Evolutionary conservation across 1,139 yeast genomes (phyloP).

Genomic region (Arxiozyma slooffiae): DNA sequence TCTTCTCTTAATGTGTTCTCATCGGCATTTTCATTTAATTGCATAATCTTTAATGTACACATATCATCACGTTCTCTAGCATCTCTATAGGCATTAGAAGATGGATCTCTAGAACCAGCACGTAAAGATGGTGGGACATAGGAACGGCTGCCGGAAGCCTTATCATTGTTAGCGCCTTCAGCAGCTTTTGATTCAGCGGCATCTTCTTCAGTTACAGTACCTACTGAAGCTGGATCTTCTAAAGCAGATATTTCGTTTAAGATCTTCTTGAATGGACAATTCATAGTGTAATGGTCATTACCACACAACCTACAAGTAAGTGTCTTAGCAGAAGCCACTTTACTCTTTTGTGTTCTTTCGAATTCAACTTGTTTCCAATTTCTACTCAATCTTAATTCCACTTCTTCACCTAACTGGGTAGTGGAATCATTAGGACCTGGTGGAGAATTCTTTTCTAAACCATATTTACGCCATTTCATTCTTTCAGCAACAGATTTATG

Average conservation of each 20-base stretch:
- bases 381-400: slow-evolving; percentile 57
- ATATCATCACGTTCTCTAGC: slow-evolving; percentile 71
- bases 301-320: slow-evolving; percentile 84
- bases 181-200: slow-evolving; percentile 29
- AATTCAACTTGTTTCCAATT: slow-evolving; percentile 64
- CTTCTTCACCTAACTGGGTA: slow-evolving; percentile 83
- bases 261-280: slow-evolving; percentile 93
- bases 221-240: slow-evolving; percentile 33
- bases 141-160: slow-evolving; percentile 31
- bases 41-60: slow-evolving; percentile 83
- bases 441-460: slow-evolving; percentile 64
- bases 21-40: slow-evolving; percentile 75
- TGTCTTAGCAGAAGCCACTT: slow-evolving; percentile 44
- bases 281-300: slow-evolving; percentile 87
- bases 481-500: slow-evolving; percentile 67
- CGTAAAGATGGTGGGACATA: slow-evolving; percentile 64
- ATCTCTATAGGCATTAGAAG: slow-evolving; percentile 34
- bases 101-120: slow-evolving; percentile 46
- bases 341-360: slow-evolving; percentile 48
- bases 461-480: slow-evolving; percentile 71
- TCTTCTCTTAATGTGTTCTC: slow-evolving; percentile 73
- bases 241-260: slow-evolving; percentile 48
- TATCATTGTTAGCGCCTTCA: slow-evolving; percentile 17
- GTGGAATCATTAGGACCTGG: slow-evolving; percentile 85
- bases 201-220: slow-evolving; percentile 16